These are phyloP conservation scores for Croton setiger DNA, from an alignment of 441 rosid genomes.

Conservation along the genomic window DNA sequence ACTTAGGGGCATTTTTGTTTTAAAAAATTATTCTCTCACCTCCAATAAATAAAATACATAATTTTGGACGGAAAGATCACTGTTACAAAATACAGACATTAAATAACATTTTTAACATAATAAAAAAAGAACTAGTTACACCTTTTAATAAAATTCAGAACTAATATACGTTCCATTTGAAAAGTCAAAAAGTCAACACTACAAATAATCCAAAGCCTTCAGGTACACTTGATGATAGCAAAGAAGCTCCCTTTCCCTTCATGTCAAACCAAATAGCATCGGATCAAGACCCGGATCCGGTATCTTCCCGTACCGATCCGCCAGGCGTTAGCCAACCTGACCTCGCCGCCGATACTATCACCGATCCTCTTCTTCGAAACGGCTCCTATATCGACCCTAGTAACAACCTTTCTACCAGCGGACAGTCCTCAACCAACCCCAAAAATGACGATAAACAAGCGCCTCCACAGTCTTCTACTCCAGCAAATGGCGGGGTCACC, in stretches of 20 bases:
- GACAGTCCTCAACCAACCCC: conserved; percentile 13
- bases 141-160: too few species aligned
- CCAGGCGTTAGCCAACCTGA: conserved; percentile 2
- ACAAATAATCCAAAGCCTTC: neutral
- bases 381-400: conserved; percentile 32
- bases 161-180: too few species aligned
- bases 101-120: too few species aligned
- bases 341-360: neutral
- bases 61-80: too few species aligned
- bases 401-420: conserved; percentile 10
- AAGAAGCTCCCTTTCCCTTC: neutral
- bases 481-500: neutral
- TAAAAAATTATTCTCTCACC: too few species aligned
- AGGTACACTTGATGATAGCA: neutral
- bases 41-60: too few species aligned
- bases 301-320: conserved; percentile 3
- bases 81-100: too few species aligned
- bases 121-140: too few species aligned
- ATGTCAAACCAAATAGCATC: conserved; percentile 17
- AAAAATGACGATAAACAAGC: conserved; percentile 8
- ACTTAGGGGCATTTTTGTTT: too few species aligned
- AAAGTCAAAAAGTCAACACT: neutral
- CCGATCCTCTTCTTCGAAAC: conserved; percentile 36
- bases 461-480: neutral
- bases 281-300: conserved; percentile 6